Evolutionary conservation across 345 rosid genomes (phyloP).

Genomic region (Eucalyptus dawsonii): DNA sequence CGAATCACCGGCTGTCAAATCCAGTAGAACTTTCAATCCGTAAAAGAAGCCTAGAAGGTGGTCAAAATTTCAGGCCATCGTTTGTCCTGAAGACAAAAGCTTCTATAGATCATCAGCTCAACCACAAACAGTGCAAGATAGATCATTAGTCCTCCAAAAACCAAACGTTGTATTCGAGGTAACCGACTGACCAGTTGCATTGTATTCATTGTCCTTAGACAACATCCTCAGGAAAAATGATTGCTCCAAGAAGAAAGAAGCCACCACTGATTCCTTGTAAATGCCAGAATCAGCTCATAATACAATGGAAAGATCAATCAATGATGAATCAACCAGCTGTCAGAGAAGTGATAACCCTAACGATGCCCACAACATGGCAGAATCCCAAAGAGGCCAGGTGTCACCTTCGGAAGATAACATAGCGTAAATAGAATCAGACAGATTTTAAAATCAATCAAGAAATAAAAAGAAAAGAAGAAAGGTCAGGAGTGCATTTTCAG

Average conservation of each 20-base stretch:
- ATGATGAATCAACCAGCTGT: neutral
- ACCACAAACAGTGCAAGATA: neutral
- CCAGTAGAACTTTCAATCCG: neutral
- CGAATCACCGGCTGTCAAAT: neutral
- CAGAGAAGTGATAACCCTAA: neutral
- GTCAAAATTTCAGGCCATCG: neutral
- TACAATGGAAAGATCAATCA: neutral
- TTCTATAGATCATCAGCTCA: neutral
- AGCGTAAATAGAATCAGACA: neutral
- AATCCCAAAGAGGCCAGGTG: neutral
- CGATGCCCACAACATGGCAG: neutral
- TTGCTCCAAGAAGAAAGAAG: neutral
- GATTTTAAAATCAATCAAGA: too few relatives aligned
- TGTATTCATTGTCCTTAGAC: too few relatives aligned
- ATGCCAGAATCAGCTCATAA: neutral
- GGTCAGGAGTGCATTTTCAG: too few relatives aligned
- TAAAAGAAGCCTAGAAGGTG: neutral
- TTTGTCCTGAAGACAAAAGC: neutral
- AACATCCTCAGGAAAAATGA: too few relatives aligned
- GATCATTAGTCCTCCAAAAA: too few relatives aligned
- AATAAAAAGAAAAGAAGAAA: too few relatives aligned
- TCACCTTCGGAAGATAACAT: neutral
- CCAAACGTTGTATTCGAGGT: too few relatives aligned
- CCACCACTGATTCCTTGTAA: neutral
- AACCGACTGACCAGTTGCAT: too few relatives aligned